phyloP scores from a whole-genome alignment of 75 land plant species.

The Adiantum capillusveneris region DNA sequence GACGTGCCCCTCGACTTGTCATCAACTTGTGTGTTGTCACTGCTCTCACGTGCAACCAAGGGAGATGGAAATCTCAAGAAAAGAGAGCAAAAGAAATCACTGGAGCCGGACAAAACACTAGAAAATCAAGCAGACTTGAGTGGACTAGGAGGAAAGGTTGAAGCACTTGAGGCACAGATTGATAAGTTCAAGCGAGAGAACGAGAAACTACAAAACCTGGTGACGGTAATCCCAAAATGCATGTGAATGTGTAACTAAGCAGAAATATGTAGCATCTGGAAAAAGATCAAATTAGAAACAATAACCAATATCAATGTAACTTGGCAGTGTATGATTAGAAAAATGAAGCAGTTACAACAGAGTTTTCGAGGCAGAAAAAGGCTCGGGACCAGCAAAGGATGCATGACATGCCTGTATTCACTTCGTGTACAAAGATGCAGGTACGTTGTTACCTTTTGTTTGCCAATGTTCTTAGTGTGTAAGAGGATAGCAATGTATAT shows the following conservation, averaged over 20 bases:
- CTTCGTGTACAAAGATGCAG: too few relatives aligned
- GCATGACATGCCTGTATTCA: too few relatives aligned
- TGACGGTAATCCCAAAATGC: slow-evolving; percentile 3
- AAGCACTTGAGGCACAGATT: not conserved
- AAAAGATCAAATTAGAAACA: not conserved
- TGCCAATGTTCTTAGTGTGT: too few relatives aligned
- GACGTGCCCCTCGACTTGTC: too few relatives aligned
- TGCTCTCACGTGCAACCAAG: too few relatives aligned
- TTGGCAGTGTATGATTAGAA: not conserved
- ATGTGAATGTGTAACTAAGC: not conserved
- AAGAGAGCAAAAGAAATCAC: too few relatives aligned
- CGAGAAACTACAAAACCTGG: not conserved
- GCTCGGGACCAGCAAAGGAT: too few relatives aligned
- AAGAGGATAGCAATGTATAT: too few relatives aligned
- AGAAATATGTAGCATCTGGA: not conserved
- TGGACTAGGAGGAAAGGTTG: not conserved
- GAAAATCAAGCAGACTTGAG: not conserved
- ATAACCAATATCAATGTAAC: not conserved
- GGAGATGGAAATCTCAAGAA: too few relatives aligned
- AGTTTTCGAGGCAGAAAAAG: not conserved
- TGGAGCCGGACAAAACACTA: not conserved
- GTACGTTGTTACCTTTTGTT: too few relatives aligned
- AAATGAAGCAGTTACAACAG: slow-evolving; percentile 2
- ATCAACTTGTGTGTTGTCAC: too few relatives aligned
- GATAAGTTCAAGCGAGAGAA: slow-evolving; percentile 4